These are phyloP conservation scores for Crassisporium funariophilum DNA, from an alignment of 768 basidiomycete genomes.

Conservation along the genomic window DNA sequence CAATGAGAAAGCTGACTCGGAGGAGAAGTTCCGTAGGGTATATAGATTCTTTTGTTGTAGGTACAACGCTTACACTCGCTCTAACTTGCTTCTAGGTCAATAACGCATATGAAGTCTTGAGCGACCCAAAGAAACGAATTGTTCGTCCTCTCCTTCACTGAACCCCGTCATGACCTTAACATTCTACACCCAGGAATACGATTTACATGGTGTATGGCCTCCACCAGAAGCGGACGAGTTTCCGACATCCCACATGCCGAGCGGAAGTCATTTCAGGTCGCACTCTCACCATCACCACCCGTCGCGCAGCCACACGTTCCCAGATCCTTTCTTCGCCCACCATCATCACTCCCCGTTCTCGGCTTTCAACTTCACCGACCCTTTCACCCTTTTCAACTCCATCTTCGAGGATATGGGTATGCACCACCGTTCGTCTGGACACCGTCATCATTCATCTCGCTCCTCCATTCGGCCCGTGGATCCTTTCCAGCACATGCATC, in stretches of 20 bases:
- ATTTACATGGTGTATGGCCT: constrained; percentile 74
- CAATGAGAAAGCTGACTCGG: constrained; percentile 59
- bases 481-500: constrained; percentile 36
- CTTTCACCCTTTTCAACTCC: constrained; percentile 72
- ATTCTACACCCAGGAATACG: constrained; percentile 56
- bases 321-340: constrained; percentile 43
- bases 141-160: constrained; percentile 30
- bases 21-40: constrained; percentile 55
- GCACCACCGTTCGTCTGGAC: constrained; percentile 25
- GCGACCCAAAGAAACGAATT: constrained; percentile 58
- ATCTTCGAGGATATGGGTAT: constrained; percentile 55
- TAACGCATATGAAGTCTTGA: constrained; percentile 78
- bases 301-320: constrained; percentile 36
- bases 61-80: too few relatives aligned
- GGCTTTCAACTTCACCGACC: constrained; percentile 64
- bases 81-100: constrained; percentile 68
- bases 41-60: too few relatives aligned
- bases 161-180: constrained; percentile 5
- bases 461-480: constrained; percentile 27
- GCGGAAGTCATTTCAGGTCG: constrained; percentile 24
- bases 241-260: constrained; percentile 17
- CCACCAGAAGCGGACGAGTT: constrained; percentile 46
- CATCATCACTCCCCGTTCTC: constrained; percentile 31
- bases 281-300: constrained; percentile 23
- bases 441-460: constrained; percentile 31